These are phyloP conservation scores for Trichoderma afroharzianum DNA, from an alignment of 2,329 filamentous ascomycete species.

Conservation along the genomic window DNA sequence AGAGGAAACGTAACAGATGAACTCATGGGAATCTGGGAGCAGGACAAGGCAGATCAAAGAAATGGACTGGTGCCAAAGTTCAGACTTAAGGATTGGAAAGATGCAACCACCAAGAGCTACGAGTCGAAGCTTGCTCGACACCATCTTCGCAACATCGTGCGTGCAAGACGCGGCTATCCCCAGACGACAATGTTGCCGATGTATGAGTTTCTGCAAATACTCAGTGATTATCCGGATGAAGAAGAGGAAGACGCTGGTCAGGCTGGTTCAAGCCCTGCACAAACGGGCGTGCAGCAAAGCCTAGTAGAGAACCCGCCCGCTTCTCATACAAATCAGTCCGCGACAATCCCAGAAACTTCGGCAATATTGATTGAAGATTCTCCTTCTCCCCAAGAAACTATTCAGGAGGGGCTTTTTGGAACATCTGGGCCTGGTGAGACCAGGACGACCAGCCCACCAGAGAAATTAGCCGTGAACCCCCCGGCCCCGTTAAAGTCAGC, in stretches of 20 bases:
- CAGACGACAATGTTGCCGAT: constrained; percentile 21
- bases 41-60: constrained; percentile 34
- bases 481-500: not conserved
- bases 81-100: constrained; percentile 36
- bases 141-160: constrained; percentile 41
- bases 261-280: not conserved
- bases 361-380: not conserved
- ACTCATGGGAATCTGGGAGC: constrained; percentile 42
- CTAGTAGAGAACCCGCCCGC: not conserved
- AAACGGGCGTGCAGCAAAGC: not conserved
- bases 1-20: constrained; percentile 38
- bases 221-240: not conserved
- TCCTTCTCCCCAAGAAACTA: not conserved
- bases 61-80: constrained; percentile 34
- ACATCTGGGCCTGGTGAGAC: not conserved
- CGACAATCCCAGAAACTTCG: not conserved
- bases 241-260: not conserved
- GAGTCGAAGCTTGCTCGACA: constrained; percentile 36
- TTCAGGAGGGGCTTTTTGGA: not conserved
- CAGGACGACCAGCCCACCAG: not conserved
- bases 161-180: constrained; percentile 36
- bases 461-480: not conserved
- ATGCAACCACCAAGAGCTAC: constrained; percentile 29
- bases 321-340: not conserved
- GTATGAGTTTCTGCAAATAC: not conserved